Conservation (phyloP, 108 stramenopile species). For the Stephanodiscus minutulus region DNA sequence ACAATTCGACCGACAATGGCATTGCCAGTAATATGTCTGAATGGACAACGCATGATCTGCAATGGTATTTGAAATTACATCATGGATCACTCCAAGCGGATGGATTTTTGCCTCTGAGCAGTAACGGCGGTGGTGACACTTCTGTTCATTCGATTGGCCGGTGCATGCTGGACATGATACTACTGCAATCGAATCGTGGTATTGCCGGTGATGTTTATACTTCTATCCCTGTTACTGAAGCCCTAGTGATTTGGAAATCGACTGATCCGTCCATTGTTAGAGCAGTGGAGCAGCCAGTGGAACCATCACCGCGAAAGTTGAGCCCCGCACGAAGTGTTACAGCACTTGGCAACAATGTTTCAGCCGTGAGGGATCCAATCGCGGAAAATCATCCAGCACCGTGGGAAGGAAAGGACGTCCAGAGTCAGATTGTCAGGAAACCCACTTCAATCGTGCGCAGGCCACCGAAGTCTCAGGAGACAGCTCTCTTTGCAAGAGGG, state of each 20-base stretch:
- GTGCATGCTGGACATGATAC: slow-evolving; percentile 11
- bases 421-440: not conserved
- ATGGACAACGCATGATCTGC: not conserved
- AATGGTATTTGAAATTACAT: slow-evolving; percentile 1
- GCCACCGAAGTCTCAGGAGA: not conserved
- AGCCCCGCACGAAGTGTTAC: not conserved
- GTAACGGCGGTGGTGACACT: not conserved
- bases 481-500: slow-evolving; percentile 9
- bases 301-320: not conserved
- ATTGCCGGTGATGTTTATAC: not conserved
- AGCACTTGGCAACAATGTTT: not conserved
- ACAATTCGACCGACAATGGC: not conserved
- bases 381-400: not conserved
- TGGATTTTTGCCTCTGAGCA: slow-evolving; percentile 13
- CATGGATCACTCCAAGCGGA: slow-evolving; percentile 10
- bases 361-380: not conserved
- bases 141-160: not conserved
- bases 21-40: not conserved
- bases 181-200: slow-evolving; percentile 3
- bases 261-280: not conserved
- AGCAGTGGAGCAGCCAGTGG: slow-evolving; percentile 2
- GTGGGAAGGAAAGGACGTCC: not conserved
- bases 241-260: not conserved
- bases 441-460: not conserved
- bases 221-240: slow-evolving; percentile 4